A percentile compares a stretch with the other conserved stretches of the same genome.
phyloP scores from a whole-genome alignment of 306 rosid species.

The Rosa rugosa region DNA sequence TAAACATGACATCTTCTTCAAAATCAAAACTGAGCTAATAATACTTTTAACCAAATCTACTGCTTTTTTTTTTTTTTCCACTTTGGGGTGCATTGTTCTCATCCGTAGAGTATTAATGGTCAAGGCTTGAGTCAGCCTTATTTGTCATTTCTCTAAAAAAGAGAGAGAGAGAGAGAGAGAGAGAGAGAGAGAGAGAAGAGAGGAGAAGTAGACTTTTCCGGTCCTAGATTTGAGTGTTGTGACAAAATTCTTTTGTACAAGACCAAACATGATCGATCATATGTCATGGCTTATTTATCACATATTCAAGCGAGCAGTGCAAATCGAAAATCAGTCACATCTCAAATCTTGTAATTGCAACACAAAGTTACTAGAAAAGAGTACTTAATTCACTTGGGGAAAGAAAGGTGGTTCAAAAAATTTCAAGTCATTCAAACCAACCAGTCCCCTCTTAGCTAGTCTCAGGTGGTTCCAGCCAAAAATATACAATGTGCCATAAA shows the following conservation, averaged over 20 bases:
- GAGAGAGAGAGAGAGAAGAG: too few relatives aligned
- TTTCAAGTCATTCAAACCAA: conserved; percentile 29
- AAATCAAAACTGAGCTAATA: not conserved
- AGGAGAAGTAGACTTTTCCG: too few relatives aligned
- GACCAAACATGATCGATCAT: too few relatives aligned
- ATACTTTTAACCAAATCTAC: not conserved
- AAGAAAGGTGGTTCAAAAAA: not conserved
- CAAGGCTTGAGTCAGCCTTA: too few relatives aligned
- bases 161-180: too few relatives aligned
- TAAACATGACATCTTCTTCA: not conserved
- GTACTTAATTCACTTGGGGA: not conserved
- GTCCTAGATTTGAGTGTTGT: too few relatives aligned
- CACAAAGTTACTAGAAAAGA: too few relatives aligned
- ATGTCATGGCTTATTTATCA: too few relatives aligned
- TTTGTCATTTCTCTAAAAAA: too few relatives aligned
- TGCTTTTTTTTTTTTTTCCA: not conserved
- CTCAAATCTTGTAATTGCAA: not conserved
- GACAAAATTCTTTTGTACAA: too few relatives aligned
- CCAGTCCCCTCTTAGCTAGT: conserved; percentile 22
- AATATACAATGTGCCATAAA: conserved; percentile 3
- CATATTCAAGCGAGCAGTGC: too few relatives aligned
- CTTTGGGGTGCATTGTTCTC: not conserved
- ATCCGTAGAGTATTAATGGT: too few relatives aligned
- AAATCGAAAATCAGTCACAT: not conserved
- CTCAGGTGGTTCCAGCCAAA: not conserved